A percentile compares a stretch with the other conserved stretches of the same genome.
Evolutionary conservation across 2,329 filamentous ascomycete genomes (phyloP).

Genomic region (Aspergillus melleus): DNA sequence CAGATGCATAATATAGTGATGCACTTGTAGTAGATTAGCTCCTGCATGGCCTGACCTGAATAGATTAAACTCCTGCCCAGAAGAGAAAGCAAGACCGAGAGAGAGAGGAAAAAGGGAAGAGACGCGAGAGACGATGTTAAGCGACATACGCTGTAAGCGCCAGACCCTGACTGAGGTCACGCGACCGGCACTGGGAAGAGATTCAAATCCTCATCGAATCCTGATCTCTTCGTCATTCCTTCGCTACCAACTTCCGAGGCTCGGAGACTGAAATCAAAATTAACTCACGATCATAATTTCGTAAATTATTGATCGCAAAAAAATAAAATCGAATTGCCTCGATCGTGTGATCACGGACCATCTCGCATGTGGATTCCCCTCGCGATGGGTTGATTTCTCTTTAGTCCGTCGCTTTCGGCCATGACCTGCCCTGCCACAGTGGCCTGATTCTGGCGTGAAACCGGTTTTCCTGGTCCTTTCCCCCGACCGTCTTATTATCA

Average conservation of each 20-base stretch:
- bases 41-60: background rate
- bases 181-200: background rate
- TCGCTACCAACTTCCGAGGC: background rate
- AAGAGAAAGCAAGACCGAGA: background rate
- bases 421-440: background rate
- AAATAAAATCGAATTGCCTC: background rate
- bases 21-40: no score
- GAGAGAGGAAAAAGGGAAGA: background rate
- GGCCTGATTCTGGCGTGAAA: constrained; percentile 7
- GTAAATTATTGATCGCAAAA: background rate
- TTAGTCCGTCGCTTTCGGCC: background rate
- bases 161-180: background rate
- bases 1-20: background rate
- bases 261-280: background rate
- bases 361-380: background rate
- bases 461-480: background rate
- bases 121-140: background rate
- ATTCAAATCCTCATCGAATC: no score
- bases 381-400: constrained; percentile 4
- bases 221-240: background rate
- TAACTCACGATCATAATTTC: background rate
- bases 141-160: background rate
- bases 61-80: background rate
- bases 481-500: background rate
- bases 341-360: background rate